Evolutionary conservation across 2,329 filamentous ascomycete species (phyloP).

Genomic region (Pochonia chlamydosporia): DNA sequence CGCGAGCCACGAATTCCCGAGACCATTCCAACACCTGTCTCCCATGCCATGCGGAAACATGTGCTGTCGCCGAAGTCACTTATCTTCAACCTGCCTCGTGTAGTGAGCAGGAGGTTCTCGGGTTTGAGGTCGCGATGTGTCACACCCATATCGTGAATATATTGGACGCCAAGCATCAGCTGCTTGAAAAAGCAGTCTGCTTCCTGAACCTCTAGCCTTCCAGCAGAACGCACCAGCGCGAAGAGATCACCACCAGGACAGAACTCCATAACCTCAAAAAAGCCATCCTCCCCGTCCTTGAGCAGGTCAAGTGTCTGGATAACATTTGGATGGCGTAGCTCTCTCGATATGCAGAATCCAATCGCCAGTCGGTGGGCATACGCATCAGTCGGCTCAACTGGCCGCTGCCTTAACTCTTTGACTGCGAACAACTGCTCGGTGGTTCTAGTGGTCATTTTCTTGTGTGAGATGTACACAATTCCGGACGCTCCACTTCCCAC

Average conservation of each 20-base stretch:
- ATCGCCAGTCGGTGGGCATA: conserved; percentile 96
- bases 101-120: conserved; percentile 91
- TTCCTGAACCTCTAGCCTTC: conserved; percentile 85
- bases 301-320: conserved; percentile 95
- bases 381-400: conserved; percentile 92
- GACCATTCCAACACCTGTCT: conserved; percentile 97
- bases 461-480: conserved; percentile 96
- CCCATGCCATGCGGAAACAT: conserved; percentile 99
- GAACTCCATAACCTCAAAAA: conserved; percentile 99
- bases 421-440: conserved; percentile 94
- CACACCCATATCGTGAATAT: conserved; percentile 99
- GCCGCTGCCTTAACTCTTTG: conserved; percentile 92
- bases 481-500: conserved; percentile 95
- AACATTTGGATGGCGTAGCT: conserved; percentile 91
- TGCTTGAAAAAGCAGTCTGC: conserved; percentile 99
- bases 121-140: conserved; percentile 95
- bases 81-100: conserved; percentile 89
- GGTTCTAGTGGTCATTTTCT: conserved; percentile 77
- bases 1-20: conserved; percentile 93
- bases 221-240: conserved; percentile 82
- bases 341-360: conserved; percentile 98
- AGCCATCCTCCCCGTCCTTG: conserved; percentile 93
- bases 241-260: conserved; percentile 95
- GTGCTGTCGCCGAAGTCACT: conserved; percentile 98
- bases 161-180: conserved; percentile 97